Evolutionary conservation across 768 basidiomycete genomes (phyloP).

Genomic region (Kwoniella sp.): DNA sequence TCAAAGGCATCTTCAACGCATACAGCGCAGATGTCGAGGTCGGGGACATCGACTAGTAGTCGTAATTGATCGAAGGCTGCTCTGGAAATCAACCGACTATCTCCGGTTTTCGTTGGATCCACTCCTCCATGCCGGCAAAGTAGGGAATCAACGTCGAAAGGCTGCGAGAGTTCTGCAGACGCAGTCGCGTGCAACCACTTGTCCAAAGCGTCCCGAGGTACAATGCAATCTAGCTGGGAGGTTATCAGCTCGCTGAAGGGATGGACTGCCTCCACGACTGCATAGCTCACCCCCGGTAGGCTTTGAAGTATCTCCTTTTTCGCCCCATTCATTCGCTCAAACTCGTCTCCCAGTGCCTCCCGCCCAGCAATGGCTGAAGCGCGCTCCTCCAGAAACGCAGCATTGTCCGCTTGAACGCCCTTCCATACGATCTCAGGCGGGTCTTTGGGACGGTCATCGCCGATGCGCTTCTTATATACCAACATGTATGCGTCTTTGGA

Average conservation of each 20-base stretch:
- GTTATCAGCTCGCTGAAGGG: no score
- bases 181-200: conserved; percentile 16
- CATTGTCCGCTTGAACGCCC: conserved; percentile 12
- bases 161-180: conserved; percentile 11
- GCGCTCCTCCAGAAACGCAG: conserved; percentile 6
- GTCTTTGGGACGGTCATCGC: background rate
- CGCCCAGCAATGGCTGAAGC: conserved; percentile 10
- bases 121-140: conserved; percentile 24
- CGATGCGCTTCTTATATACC: conserved; percentile 62
- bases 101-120: conserved; percentile 22
- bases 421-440: conserved; percentile 13
- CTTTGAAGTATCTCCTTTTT: no score
- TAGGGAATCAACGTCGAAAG: conserved; percentile 18
- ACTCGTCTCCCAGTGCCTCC: conserved; percentile 13
- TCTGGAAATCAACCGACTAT: conserved; percentile 20
- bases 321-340: conserved; percentile 7
- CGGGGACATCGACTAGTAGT: background rate
- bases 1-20: conserved; percentile 22
- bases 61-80: conserved; percentile 21
- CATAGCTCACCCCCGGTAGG: conserved; percentile 27
- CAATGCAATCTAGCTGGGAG: conserved; percentile 23
- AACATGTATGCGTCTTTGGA: conserved; percentile 95
- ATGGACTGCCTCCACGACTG: no score
- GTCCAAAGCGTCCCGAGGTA: conserved; percentile 26
- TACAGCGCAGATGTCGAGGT: conserved; percentile 17